These are phyloP conservation scores for Phytophthora idaei DNA, from an alignment of 352 stramenopile genomes.

Conservation along the genomic window DNA sequence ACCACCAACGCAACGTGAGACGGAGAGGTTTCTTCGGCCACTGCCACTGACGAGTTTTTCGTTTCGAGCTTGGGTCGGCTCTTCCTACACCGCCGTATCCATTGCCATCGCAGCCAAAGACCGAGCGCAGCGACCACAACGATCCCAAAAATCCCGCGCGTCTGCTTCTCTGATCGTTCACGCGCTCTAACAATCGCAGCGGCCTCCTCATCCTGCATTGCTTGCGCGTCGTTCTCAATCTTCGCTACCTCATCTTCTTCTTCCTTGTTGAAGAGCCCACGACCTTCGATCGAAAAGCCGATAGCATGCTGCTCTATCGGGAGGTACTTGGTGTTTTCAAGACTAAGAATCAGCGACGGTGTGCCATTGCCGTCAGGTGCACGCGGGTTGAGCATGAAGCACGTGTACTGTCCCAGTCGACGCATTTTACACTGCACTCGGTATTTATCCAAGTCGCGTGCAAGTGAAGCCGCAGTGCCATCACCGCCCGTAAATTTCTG, in stretches of 20 bases:
- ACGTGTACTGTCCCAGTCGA: slow-evolving; percentile 64
- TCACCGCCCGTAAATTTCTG: slow-evolving; percentile 83
- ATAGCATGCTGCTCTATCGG: slow-evolving; percentile 76
- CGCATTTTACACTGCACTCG: slow-evolving; percentile 68
- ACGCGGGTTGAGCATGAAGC: slow-evolving; percentile 63
- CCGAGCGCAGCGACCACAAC: slow-evolving; percentile 28
- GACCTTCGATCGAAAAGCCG: slow-evolving; percentile 78
- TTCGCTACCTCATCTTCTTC: slow-evolving; percentile 67
- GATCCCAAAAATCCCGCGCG: slow-evolving; percentile 26
- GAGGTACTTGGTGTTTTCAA: slow-evolving; percentile 61
- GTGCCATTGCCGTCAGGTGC: slow-evolving; percentile 45
- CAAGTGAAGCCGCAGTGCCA: slow-evolving; percentile 53
- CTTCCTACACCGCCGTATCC: slow-evolving; percentile 34
- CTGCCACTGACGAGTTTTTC: slow-evolving; percentile 18
- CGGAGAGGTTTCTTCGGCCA: slow-evolving; percentile 8
- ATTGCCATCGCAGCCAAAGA: slow-evolving; percentile 41
- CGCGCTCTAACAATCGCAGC: slow-evolving; percentile 32
- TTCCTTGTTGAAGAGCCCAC: slow-evolving; percentile 50
- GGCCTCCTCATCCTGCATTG: slow-evolving; percentile 40
- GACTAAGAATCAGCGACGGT: slow-evolving; percentile 58
- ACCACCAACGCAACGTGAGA: slow-evolving; percentile 32
- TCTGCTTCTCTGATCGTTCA: slow-evolving; percentile 30
- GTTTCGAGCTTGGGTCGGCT: slow-evolving; percentile 31
- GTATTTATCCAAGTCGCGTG: slow-evolving; percentile 72
- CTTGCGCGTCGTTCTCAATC: slow-evolving; percentile 51